A percentile compares a stretch with the other conserved stretches of the same genome.
Evolutionary conservation across 495 filamentous ascomycete species (phyloP).

Genomic region (Penicillium diatomitis): DNA sequence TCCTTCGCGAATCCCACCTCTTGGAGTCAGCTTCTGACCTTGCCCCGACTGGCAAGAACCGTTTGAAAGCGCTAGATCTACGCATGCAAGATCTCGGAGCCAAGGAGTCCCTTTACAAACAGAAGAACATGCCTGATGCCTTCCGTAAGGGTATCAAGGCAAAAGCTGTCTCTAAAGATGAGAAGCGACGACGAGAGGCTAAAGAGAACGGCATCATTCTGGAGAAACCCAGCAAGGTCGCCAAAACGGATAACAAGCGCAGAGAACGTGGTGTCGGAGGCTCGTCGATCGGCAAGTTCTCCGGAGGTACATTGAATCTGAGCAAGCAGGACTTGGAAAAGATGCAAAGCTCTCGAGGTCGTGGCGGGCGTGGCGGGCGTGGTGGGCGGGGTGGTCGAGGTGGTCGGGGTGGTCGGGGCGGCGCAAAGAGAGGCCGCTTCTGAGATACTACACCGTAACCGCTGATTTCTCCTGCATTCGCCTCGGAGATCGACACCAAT

Average conservation of each 20-base stretch:
- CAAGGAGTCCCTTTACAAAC: slow-evolving; percentile 59
- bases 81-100: slow-evolving; percentile 73
- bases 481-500: too few relatives aligned
- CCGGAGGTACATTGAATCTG: slow-evolving; percentile 67
- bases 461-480: too few relatives aligned
- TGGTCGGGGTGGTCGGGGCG: slow-evolving; percentile 15
- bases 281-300: slow-evolving; percentile 71
- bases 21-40: slow-evolving; percentile 59
- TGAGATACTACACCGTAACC: background rate
- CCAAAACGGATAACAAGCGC: slow-evolving; percentile 32
- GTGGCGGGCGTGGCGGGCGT: slow-evolving; percentile 18
- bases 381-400: background rate
- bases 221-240: slow-evolving; percentile 51
- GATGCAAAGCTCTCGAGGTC: slow-evolving; percentile 42
- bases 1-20: slow-evolving; percentile 88
- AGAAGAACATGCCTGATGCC: slow-evolving; percentile 76
- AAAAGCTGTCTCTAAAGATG: slow-evolving; percentile 55
- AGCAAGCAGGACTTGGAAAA: slow-evolving; percentile 64
- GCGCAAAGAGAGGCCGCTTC: slow-evolving; percentile 1
- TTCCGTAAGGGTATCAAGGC: slow-evolving; percentile 70
- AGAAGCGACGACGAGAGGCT: slow-evolving; percentile 64
- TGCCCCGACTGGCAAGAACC: slow-evolving; percentile 51
- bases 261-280: slow-evolving; percentile 61
- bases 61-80: slow-evolving; percentile 71
- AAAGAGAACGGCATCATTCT: slow-evolving; percentile 85